These are phyloP conservation scores for Diaporthe amygdali DNA, from an alignment of 2,329 filamentous ascomycete genomes.

Conservation along the genomic window DNA sequence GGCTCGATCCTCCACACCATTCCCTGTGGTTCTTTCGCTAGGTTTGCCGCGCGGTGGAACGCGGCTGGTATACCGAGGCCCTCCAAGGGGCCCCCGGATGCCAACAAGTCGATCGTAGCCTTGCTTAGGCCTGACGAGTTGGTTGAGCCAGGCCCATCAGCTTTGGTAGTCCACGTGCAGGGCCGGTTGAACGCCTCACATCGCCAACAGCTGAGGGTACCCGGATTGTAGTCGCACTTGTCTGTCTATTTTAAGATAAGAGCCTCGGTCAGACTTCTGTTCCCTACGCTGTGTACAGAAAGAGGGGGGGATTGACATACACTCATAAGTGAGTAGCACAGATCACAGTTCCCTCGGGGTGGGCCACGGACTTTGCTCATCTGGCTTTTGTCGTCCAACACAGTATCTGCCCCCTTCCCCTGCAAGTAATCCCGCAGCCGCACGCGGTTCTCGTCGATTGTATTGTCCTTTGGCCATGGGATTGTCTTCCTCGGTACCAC, in stretches of 20 bases:
- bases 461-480: background rate
- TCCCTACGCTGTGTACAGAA: too few species aligned
- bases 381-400: background rate
- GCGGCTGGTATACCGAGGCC: background rate
- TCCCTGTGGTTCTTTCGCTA: background rate
- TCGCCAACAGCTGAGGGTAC: background rate
- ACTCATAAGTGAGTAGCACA: background rate
- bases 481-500: background rate
- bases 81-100: background rate
- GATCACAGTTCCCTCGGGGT: background rate
- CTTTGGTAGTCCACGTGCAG: background rate
- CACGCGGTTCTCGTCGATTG: background rate
- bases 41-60: background rate
- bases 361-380: too few species aligned
- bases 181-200: background rate
- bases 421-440: background rate
- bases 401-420: background rate
- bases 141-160: background rate
- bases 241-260: background rate
- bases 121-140: background rate
- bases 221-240: background rate
- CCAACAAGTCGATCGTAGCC: background rate
- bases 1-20: background rate
- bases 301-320: background rate
- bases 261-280: too few species aligned